Evolutionary conservation across 2,329 filamentous ascomycete genomes (phyloP).

Genomic region (Colletotrichum cuscutae): DNA sequence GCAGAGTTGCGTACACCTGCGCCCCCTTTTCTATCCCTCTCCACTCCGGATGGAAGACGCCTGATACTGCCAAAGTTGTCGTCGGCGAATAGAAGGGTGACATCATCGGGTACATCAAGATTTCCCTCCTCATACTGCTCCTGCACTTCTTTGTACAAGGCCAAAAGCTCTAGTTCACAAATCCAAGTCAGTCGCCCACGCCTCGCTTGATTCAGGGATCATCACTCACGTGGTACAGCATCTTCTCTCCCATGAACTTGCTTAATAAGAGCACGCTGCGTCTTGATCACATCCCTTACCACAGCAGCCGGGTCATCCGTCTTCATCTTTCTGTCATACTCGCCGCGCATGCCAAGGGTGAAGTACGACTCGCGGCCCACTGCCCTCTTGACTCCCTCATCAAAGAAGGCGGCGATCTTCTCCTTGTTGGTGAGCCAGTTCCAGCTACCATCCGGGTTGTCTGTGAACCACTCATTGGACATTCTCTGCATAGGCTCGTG

Average conservation of each 20-base stretch:
- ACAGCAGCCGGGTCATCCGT: slow-evolving; percentile 61
- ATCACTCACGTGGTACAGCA: slow-evolving; percentile 51
- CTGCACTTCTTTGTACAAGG: slow-evolving; percentile 74
- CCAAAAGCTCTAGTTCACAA: slow-evolving; percentile 62
- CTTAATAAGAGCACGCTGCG: slow-evolving; percentile 64
- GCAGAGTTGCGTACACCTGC: slow-evolving; percentile 56
- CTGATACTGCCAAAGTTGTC: slow-evolving; percentile 72
- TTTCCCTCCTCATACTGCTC: slow-evolving; percentile 68
- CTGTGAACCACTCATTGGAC: slow-evolving; percentile 58
- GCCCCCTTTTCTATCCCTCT: slow-evolving; percentile 63
- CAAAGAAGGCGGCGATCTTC: slow-evolving; percentile 67
- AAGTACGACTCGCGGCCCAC: slow-evolving; percentile 68
- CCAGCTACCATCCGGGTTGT: slow-evolving; percentile 62
- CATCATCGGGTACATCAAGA: slow-evolving; percentile 67
- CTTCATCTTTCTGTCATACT: slow-evolving; percentile 64
- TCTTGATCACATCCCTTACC: slow-evolving; percentile 63
- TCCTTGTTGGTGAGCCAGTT: slow-evolving; percentile 66
- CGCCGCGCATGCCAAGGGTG: slow-evolving; percentile 69
- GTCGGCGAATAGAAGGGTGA: slow-evolving; percentile 71
- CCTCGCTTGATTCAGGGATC: neutral
- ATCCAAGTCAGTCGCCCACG: neutral
- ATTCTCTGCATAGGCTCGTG: slow-evolving; percentile 73
- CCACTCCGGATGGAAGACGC: slow-evolving; percentile 63
- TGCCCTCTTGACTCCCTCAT: slow-evolving; percentile 63
- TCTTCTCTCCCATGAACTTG: slow-evolving; percentile 59